These are phyloP conservation scores for Ogataea angusta DNA, from an alignment of 805 yeast genomes.

Conservation along the genomic window DNA sequence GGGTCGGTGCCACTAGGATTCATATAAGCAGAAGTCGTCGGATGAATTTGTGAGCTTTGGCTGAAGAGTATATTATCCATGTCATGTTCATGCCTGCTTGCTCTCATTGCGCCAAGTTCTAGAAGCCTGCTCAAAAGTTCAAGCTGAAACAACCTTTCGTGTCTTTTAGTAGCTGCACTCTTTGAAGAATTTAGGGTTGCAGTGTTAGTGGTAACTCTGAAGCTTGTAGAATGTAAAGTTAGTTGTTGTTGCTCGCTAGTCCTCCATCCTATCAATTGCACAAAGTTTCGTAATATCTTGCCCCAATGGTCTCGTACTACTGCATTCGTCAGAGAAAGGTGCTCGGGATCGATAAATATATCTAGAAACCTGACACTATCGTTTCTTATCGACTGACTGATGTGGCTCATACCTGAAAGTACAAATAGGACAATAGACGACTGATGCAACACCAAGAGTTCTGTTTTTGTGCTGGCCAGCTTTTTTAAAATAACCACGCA, in stretches of 20 bases:
- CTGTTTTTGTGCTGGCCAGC: slow-evolving; percentile 48
- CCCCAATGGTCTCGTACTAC: slow-evolving; percentile 63
- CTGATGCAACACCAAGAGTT: slow-evolving; percentile 58
- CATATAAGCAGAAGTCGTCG: slow-evolving; percentile 47
- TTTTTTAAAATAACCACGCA: slow-evolving; percentile 46
- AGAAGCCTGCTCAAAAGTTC: slow-evolving; percentile 33
- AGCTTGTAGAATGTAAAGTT: slow-evolving; percentile 22
- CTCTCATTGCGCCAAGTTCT: slow-evolving; percentile 15
- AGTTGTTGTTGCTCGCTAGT: slow-evolving; percentile 29
- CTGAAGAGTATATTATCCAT: not conserved
- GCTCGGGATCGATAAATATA: slow-evolving; percentile 53
- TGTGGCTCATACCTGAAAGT: slow-evolving; percentile 92
- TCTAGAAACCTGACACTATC: slow-evolving; percentile 70
- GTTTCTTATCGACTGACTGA: slow-evolving; percentile 67
- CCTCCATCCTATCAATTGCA: slow-evolving; percentile 76
- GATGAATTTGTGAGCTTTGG: slow-evolving; percentile 21
- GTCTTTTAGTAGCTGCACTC: slow-evolving; percentile 33
- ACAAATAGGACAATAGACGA: slow-evolving; percentile 65
- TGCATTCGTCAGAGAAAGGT: slow-evolving; percentile 37
- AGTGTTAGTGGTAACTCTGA: slow-evolving; percentile 24
- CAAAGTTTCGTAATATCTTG: slow-evolving; percentile 63
- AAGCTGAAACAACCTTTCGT: slow-evolving; percentile 38
- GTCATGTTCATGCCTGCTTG: not conserved
- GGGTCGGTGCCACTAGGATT: slow-evolving; percentile 59
- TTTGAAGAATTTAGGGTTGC: slow-evolving; percentile 18